Evolutionary conservation across 495 filamentous ascomycete species (phyloP), one percentile per base, ranked within the genome.

Genomic region (Hypomontagnella monticulosa): DNA sequence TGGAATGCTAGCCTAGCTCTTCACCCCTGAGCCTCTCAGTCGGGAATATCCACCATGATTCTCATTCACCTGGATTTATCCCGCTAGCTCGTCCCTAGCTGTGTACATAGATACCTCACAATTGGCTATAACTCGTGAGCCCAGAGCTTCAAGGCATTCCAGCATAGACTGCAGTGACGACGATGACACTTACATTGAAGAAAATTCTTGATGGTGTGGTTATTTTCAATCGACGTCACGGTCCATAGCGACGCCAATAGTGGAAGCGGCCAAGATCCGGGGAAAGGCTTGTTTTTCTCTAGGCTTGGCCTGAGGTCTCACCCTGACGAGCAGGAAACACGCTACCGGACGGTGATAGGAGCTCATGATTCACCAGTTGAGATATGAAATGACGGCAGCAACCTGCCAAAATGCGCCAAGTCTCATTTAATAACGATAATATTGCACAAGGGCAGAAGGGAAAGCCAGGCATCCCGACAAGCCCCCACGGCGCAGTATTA

Each of bases 331-430:
- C 32, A 49, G 42, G 15, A 43, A 44, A 27, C 15, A 8, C 42
- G 27, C 34, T 53, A 44, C 19, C 43, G 10, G 6, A 41, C n/a
- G 37, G 14, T 7, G 19, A 43, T 42, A 32, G 6, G 11, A 10
- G 42, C 40, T 38, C 23, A 55, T 55, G 59, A 55, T 63, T 55
- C 47, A 50, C 53, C 48, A 32, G 42, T n/a, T 40, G 5, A 50
- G 40, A 48, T 19, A 40, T 9, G 19, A 51, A 47, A 42, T 56
- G 60, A 63, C 37, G 41, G 38, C 47, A 38, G 40, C 20, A 47
- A 64, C 56, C 66, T 70, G 61, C 66, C 66, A 66, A 66, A 69
- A 70, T 58, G 42, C 52, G 57, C 56, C 66, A 61, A 66, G 57
- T 61, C 23, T 37, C 56, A 52, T 15, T 40, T 27, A 64, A 55